phyloP scores from a whole-genome alignment of 345 rosid species.

The Populus deltoides region DNA sequence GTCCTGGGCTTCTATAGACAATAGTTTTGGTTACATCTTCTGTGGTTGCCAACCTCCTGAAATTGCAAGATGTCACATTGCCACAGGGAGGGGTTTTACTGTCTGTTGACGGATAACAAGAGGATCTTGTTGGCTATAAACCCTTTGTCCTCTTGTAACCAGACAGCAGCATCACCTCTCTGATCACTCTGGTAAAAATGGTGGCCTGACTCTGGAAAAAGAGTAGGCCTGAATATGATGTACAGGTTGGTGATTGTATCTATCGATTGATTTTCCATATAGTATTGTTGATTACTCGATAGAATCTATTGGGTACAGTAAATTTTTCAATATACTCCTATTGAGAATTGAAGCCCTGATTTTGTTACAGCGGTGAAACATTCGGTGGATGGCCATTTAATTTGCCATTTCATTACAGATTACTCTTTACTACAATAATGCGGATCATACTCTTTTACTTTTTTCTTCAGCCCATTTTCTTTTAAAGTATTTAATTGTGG shows the following conservation, averaged over 20 bases:
- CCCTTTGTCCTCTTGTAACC: neutral
- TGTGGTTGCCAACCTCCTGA: neutral
- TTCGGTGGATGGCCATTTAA: neutral
- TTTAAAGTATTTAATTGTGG: neutral
- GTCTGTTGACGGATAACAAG: neutral
- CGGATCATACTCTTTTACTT: neutral
- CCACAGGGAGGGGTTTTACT: neutral
- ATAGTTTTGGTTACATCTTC: neutral
- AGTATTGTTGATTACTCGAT: neutral
- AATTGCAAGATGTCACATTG: neutral
- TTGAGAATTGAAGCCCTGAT: constrained; percentile 2
- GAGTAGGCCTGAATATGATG: neutral
- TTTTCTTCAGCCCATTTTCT: neutral
- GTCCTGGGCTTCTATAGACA: neutral
- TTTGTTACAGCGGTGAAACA: neutral
- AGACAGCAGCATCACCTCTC: neutral
- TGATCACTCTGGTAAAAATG: neutral
- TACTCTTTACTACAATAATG: neutral
- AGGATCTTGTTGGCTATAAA: neutral
- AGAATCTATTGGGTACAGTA: neutral
- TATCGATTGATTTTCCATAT: neutral
- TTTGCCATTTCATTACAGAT: neutral
- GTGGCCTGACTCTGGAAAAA: neutral
- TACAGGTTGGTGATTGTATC: neutral
- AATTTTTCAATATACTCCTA: neutral